Evolutionary conservation across 2,329 filamentous ascomycete species (phyloP).

Genomic region (Colletotrichum higginsianum): DNA sequence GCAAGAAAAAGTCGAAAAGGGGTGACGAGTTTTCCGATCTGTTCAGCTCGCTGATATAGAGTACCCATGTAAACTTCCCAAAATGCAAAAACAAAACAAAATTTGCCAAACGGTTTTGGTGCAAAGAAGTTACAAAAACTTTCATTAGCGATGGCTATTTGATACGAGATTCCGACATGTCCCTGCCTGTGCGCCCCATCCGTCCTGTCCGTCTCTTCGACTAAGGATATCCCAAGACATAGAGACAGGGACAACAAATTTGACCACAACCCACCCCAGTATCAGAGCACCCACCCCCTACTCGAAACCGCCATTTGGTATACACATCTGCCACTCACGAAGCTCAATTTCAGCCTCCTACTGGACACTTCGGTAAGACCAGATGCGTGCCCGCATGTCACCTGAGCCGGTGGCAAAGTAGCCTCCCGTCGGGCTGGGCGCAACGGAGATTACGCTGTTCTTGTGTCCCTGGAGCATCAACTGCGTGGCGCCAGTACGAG

Average conservation of each 20-base stretch:
- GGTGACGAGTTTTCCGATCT: conserved; percentile 81
- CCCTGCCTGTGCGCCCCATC: conserved; percentile 42
- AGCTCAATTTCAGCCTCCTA: conserved; percentile 8
- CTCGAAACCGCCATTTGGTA: conserved; percentile 24
- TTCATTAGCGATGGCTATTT: conserved; percentile 42
- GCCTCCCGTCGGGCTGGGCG: conserved; percentile 88
- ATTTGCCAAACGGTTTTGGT: neutral
- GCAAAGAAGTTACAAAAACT: conserved; percentile 35
- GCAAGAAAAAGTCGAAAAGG: conserved; percentile 62
- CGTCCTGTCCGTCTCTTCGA: conserved; percentile 30
- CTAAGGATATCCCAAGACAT: conserved; percentile 29
- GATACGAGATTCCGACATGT: conserved; percentile 36
- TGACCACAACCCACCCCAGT: conserved; percentile 19
- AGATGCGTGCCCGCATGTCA: conserved; percentile 97
- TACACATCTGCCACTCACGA: conserved; percentile 27
- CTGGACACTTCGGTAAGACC: conserved; percentile 77
- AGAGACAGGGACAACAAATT: conserved; percentile 19
- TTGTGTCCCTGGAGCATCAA: conserved; percentile 99
- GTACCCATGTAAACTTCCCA: neutral
- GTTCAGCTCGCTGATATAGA: conserved; percentile 72
- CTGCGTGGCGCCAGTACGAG: conserved; percentile 91
- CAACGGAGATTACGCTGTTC: conserved; percentile 98
- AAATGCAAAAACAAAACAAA: too few species aligned
- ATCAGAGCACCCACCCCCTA: conserved; percentile 19
- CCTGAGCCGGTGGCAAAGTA: conserved; percentile 97